Evolutionary conservation across 805 yeast genomes (phyloP), one percentile per base, ranked within the genome.

Genomic region (Myxozyma mucilagina): DNA sequence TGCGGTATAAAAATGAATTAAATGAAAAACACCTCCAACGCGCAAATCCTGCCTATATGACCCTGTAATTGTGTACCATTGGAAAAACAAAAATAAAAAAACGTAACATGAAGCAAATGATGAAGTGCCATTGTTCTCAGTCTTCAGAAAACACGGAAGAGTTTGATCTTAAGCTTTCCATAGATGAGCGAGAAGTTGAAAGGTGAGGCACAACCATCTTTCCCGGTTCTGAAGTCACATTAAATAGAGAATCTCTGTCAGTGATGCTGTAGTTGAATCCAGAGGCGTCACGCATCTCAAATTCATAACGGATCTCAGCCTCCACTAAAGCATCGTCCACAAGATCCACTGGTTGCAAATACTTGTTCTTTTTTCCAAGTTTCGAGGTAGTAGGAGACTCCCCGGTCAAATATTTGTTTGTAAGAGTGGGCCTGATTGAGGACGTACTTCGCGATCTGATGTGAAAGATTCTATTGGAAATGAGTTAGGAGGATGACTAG

Each of bases 181-280:
- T 51, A 10, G 61, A 57, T 14, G 57, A 47, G 13, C 61, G 53
- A 10, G 57, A 44, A n/a, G 24, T 13, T 16, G 61, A 47, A 14
- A 57, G 39, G 16, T 42, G 48, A 16, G 61, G 48, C n/a, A 14
- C 47, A 16, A 57, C 61, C 61, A 57, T 57, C 24, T 45, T 49
- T 18, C 57, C 45, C 7, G 61, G 61, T 14, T 9, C 44, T 16
- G 13, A 13, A 3, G 53, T 48, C 31, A 44, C 35, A 34, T 24
- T n/a, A 13, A 16, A 34, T 11, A 18, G n/a, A 31, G 38, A 4
- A 32, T 49, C 53, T 35, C 43, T 32, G 41, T 45, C 56, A 7
- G 48, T 34, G 43, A 53, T 31, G 9, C 48, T 32, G 41, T 44
- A 56, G 16, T 24, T 50, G 56, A 56, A 56, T 32, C 31, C 34